These are phyloP conservation scores for Phlegmacium glaucopus DNA, from an alignment of 768 basidiomycete species.

Conservation along the genomic window DNA sequence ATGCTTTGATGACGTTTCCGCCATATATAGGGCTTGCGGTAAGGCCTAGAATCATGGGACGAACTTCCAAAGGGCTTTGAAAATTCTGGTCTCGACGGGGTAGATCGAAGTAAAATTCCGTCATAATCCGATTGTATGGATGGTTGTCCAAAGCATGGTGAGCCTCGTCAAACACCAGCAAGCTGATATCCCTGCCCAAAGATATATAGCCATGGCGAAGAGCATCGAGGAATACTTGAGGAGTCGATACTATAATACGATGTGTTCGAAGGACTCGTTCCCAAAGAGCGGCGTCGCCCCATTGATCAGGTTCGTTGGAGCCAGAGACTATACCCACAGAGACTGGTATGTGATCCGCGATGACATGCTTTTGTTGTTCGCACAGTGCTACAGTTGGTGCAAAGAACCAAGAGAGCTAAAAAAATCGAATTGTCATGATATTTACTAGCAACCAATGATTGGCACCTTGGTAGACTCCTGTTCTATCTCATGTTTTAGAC, in stretches of 20 bases:
- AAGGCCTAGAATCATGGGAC: constrained; percentile 70
- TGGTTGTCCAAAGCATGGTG: constrained; percentile 75
- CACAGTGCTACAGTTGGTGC: constrained; percentile 77
- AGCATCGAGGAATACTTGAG: constrained; percentile 75
- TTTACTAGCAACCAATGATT: background rate
- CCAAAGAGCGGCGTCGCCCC: constrained; percentile 66
- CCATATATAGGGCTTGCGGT: constrained; percentile 86
- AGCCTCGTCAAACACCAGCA: constrained; percentile 77
- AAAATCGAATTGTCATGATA: background rate
- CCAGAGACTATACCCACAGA: constrained; percentile 71
- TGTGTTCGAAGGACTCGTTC: constrained; percentile 48
- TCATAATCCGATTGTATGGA: constrained; percentile 77
- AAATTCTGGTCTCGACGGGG: constrained; percentile 29
- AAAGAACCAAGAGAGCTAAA: constrained; percentile 74
- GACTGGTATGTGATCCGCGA: constrained; percentile 51
- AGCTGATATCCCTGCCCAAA: constrained; percentile 58
- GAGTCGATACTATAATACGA: constrained; percentile 69
- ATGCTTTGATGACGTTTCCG: constrained; percentile 60
- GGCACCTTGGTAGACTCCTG: constrained; percentile 57
- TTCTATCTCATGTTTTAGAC: constrained; percentile 69
- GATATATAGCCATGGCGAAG: constrained; percentile 67
- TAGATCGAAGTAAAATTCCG: constrained; percentile 61
- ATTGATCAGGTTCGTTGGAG: constrained; percentile 68
- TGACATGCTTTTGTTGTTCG: constrained; percentile 63
- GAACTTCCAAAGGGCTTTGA: constrained; percentile 19